A percentile compares a stretch with the other conserved stretches of the same genome.
phyloP scores from a whole-genome alignment of 148 eudicot genomes.

The Camellia lanceoleosa region DNA sequence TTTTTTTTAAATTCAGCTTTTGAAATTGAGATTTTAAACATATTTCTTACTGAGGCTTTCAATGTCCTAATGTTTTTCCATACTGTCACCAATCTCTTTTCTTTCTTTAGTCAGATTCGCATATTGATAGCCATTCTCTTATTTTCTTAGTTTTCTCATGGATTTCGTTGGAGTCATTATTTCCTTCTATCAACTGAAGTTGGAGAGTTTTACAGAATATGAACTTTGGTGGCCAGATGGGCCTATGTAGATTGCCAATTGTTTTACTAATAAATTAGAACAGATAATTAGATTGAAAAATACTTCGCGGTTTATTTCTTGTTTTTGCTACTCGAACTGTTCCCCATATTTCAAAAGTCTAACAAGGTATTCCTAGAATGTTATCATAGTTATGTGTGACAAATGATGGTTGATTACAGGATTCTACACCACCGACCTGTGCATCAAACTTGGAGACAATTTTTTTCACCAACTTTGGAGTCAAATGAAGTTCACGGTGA shows the following conservation, averaged over 20 bases:
- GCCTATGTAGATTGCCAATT: background rate
- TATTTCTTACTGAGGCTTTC: background rate
- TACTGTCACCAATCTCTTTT: background rate
- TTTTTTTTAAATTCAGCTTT: background rate
- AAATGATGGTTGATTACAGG: constrained; percentile 38
- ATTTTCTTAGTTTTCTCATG: background rate
- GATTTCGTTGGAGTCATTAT: background rate
- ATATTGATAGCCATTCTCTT: background rate
- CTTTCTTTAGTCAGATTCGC: background rate
- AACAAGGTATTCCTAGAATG: background rate
- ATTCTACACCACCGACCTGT: constrained; percentile 40
- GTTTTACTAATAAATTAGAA: background rate
- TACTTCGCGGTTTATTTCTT: background rate
- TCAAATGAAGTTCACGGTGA: constrained; percentile 34
- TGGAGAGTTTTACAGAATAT: background rate
- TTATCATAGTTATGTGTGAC: background rate
- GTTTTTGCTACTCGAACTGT: background rate
- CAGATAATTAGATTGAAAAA: background rate
- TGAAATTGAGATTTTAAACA: no score
- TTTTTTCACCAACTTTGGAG: constrained; percentile 55
- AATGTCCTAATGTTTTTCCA: background rate
- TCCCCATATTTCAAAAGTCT: background rate
- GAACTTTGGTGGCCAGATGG: background rate
- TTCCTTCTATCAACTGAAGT: background rate
- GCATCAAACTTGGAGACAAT: constrained; percentile 56